Percentiles rank a stretch among this genome's conserved stretches.
These are phyloP conservation scores for Apiospora aurea DNA, from an alignment of 2,329 filamentous ascomycete species.

Conservation along the genomic window DNA sequence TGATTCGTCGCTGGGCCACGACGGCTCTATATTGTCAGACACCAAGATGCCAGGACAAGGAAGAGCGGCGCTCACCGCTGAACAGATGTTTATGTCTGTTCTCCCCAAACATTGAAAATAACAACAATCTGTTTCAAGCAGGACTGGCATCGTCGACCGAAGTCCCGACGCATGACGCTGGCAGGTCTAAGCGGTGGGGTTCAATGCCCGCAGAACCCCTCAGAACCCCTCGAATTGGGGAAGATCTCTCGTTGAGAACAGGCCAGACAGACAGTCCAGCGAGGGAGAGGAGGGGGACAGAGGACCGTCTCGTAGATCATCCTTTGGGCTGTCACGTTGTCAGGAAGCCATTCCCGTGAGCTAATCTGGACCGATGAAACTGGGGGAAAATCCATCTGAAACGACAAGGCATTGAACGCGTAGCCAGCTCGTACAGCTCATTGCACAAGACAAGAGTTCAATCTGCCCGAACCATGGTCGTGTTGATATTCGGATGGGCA, in stretches of 20 bases:
- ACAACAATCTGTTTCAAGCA: constrained; percentile 9
- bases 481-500: constrained; percentile 18
- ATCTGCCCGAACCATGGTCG: constrained; percentile 19
- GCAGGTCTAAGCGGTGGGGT: constrained; percentile 19
- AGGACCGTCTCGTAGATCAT: constrained; percentile 12
- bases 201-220: constrained; percentile 4
- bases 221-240: constrained; percentile 14
- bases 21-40: constrained; percentile 14
- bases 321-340: constrained; percentile 13
- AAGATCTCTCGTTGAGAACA: constrained; percentile 12
- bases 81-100: constrained; percentile 13
- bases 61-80: constrained; percentile 11
- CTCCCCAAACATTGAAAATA: constrained; percentile 11
- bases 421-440: constrained; percentile 17
- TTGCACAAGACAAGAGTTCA: constrained; percentile 18
- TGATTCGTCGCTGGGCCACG: constrained; percentile 15
- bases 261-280: not conserved
- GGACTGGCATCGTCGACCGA: constrained; percentile 10
- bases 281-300: not conserved
- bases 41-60: constrained; percentile 10
- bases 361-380: constrained; percentile 19
- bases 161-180: constrained; percentile 12
- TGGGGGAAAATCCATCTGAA: constrained; percentile 21
- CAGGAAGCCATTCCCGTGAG: constrained; percentile 18
- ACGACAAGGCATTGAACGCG: constrained; percentile 15